Base-by-base conservation (phyloP, 441 rosid genomes). In the Macaranga tanarius region DNA sequence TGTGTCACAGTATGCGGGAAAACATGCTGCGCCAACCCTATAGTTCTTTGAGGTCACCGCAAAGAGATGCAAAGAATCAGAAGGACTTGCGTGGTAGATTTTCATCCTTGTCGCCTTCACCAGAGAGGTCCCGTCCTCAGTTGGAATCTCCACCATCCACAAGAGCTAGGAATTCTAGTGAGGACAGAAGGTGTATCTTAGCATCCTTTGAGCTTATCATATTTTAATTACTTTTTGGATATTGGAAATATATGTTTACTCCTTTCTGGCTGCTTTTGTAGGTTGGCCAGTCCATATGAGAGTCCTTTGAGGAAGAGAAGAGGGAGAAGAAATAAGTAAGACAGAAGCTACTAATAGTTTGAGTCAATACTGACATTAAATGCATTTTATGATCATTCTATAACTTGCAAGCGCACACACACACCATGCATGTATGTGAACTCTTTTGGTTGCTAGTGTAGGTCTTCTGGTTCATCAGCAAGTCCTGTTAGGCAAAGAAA, bases 151-250 rank as follows among this genome's bases (percentile, higher is more conserved):
- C 84, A 55, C 72, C 74, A 34, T 45, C 9, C 42, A 12, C 42
- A 17, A 70, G 80, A 72, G 79, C 77, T 19, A 75, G 64, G 62
- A 75, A 76, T 76, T 56, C 69, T 44, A 74, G 69, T 22, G 73
- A 79, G 60, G 83, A 78, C 65, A 69, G 72, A 79, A 82, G 91
- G 92, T 87, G 69, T 38, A 19, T 48, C 20, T 16, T 63, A 13
- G 73, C 58, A 38, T 65, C 26, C 15, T 47, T 2, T 52, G 25
- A 28, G 26, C 34, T 40, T 66, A 5, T 26, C 19, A 23, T 40
- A 17, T 44, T 62, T 48, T 50, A 1, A 45, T 65, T 2, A 34
- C 42, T 71, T 52, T 75, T 67, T 61, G 47, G 48, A 26, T 23
- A 28, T 77, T 71, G 58, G 22, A 62, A 51, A 7, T 48, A 1